A percentile compares a stretch with the other conserved stretches of the same genome.
Evolutionary conservation across 2,329 filamentous ascomycete genomes (phyloP).

Genomic region (Phialocephala subalpina): DNA sequence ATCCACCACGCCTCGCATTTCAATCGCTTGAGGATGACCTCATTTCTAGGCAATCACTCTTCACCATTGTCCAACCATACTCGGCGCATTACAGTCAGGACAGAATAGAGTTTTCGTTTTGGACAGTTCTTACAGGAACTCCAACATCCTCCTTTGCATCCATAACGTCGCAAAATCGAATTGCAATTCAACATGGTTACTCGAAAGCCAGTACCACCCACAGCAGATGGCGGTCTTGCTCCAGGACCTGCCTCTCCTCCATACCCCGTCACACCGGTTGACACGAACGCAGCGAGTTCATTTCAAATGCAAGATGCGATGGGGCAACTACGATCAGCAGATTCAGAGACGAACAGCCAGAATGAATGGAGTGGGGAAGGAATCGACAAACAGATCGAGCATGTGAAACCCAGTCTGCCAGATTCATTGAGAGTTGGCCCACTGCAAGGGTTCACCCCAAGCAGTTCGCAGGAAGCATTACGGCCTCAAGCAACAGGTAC

Average conservation of each 20-base stretch:
- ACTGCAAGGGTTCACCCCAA: conserved; percentile 33
- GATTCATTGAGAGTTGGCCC: conserved; percentile 40
- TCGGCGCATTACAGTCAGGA: conserved; percentile 2
- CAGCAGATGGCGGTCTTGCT: conserved; percentile 25
- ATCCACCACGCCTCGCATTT: background rate
- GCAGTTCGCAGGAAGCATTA: conserved; percentile 36
- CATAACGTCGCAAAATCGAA: background rate
- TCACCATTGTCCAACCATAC: background rate
- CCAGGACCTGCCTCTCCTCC: conserved; percentile 28
- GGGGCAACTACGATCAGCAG: conserved; percentile 28
- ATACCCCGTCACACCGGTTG: conserved; percentile 38
- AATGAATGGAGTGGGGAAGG: conserved; percentile 38
- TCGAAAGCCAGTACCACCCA: conserved; percentile 39
- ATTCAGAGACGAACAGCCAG: conserved; percentile 30
- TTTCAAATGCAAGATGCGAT: conserved; percentile 31
- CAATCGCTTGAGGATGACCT: conserved; percentile 10
- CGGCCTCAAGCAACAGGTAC: conserved; percentile 31
- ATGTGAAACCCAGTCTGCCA: conserved; percentile 31
- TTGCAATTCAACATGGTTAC: conserved; percentile 37
- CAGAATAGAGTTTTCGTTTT: background rate
- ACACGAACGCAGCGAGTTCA: conserved; percentile 18
- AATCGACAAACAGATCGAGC: conserved; percentile 17
- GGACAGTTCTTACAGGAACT: background rate
- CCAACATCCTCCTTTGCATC: background rate
- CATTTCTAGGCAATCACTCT: conserved; percentile 2